Percentiles rank a stretch among this genome's conserved stretches.
These are phyloP conservation scores for Thermothelomyces thermophilus DNA, from an alignment of 2,329 filamentous ascomycete species.

Conservation along the genomic window DNA sequence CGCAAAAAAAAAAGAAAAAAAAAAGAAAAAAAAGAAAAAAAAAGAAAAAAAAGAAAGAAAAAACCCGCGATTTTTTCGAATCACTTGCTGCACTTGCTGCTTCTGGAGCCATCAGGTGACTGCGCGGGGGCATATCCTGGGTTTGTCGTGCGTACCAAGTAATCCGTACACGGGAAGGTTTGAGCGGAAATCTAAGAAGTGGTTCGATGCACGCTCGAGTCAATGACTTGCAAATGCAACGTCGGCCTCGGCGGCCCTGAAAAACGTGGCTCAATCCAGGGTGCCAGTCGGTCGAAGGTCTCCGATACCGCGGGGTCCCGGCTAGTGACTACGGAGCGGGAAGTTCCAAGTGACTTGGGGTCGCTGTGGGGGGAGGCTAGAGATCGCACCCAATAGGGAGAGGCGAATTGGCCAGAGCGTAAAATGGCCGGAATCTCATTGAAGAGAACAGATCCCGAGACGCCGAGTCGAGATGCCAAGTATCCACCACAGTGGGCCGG, in stretches of 20 bases:
- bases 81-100: no score
- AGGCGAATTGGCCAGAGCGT: slow-evolving; percentile 9
- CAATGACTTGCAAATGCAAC: not conserved
- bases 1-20: no score
- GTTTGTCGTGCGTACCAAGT: no score
- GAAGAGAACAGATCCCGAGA: slow-evolving; percentile 21
- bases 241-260: slow-evolving; percentile 1
- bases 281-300: not conserved
- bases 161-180: no score
- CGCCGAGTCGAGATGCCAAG: slow-evolving; percentile 17
- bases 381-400: slow-evolving; percentile 16
- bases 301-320: slow-evolving; percentile 16
- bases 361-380: not conserved
- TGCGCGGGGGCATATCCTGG: no score
- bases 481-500: slow-evolving; percentile 18
- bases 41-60: no score
- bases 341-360: slow-evolving; percentile 17
- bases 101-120: no score
- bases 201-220: not conserved
- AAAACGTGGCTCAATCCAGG: not conserved
- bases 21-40: no score
- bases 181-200: no score
- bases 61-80: no score
- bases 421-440: slow-evolving; percentile 19
- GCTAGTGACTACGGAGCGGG: not conserved